Evolutionary conservation across 2,329 filamentous ascomycete genomes (phyloP).

Genomic region (Colletotrichum eremochloae): DNA sequence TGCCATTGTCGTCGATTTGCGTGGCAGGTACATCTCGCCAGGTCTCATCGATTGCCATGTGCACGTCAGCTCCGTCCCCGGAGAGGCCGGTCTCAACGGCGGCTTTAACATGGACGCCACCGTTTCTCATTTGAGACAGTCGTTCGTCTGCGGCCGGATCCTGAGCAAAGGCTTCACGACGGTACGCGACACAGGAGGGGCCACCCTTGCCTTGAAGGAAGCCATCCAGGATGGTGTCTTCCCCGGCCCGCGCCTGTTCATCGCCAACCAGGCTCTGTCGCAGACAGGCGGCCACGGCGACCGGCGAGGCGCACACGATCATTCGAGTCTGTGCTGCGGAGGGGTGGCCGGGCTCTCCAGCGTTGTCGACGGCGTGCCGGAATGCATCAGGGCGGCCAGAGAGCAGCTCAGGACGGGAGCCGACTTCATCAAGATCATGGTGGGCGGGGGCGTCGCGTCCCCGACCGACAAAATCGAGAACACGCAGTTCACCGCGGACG

Average conservation of each 20-base stretch:
- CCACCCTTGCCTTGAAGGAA: constrained; percentile 66
- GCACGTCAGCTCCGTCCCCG: constrained; percentile 50
- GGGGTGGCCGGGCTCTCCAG: constrained; percentile 57
- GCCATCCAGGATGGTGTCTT: constrained; percentile 68
- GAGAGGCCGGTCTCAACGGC: constrained; percentile 46
- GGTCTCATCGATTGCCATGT: constrained; percentile 53
- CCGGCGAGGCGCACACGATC: constrained; percentile 58
- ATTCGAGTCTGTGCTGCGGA: constrained; percentile 57
- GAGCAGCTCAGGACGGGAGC: constrained; percentile 69
- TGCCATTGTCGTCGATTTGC: constrained; percentile 44
- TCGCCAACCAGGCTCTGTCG: constrained; percentile 65
- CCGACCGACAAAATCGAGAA: constrained; percentile 67
- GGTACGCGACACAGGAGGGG: constrained; percentile 70
- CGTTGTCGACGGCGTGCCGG: constrained; percentile 67
- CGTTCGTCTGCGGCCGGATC: constrained; percentile 63
- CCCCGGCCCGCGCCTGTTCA: constrained; percentile 68
- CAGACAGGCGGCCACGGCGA: constrained; percentile 73
- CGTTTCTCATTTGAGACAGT: constrained; percentile 59
- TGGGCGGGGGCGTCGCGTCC: constrained; percentile 67
- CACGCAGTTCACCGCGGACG: constrained; percentile 68
- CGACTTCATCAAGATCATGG: constrained; percentile 75
- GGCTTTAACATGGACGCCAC: constrained; percentile 49
- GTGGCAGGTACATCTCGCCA: constrained; percentile 50
- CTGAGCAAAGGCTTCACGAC: constrained; percentile 70
- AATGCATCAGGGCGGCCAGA: constrained; percentile 64